Conservation (phyloP, 2,329 filamentous ascomycete species). For the Sarocladium strictum region DNA sequence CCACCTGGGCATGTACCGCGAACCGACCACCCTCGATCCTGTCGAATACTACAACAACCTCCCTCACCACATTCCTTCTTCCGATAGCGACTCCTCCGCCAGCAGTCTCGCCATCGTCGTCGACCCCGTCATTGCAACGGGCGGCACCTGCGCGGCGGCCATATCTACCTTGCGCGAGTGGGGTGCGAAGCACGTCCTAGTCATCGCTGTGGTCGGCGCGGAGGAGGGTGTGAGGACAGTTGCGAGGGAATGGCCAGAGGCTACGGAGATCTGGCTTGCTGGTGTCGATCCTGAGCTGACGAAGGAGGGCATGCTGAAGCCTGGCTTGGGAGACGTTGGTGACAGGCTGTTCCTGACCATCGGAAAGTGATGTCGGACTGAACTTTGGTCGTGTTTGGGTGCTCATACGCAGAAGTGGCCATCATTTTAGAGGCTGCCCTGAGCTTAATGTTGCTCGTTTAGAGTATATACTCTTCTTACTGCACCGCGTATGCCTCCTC, state of each 20-base stretch:
- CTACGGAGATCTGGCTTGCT: slow-evolving; percentile 75
- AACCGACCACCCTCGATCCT: slow-evolving; percentile 77
- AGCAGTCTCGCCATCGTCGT: slow-evolving; percentile 70
- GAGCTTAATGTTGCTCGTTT: slow-evolving; percentile 9
- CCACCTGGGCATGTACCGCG: slow-evolving; percentile 91
- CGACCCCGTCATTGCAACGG: slow-evolving; percentile 91
- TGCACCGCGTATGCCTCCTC: slow-evolving; percentile 57
- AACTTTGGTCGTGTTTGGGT: not conserved
- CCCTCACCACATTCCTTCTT: slow-evolving; percentile 57
- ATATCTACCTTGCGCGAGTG: slow-evolving; percentile 87
- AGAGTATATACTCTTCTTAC: slow-evolving; percentile 9
- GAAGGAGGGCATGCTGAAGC: slow-evolving; percentile 80
- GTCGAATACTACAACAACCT: slow-evolving; percentile 99
- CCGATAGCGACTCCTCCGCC: slow-evolving; percentile 24
- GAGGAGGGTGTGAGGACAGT: slow-evolving; percentile 63
- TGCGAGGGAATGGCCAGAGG: slow-evolving; percentile 71
- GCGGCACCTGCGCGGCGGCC: slow-evolving; percentile 81
- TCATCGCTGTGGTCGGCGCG: slow-evolving; percentile 71
- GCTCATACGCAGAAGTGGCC: not conserved
- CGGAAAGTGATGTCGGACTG: slow-evolving; percentile 50
- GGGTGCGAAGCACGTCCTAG: slow-evolving; percentile 77
- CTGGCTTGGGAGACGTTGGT: slow-evolving; percentile 84
- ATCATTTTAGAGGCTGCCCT: not conserved
- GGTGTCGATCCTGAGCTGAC: slow-evolving; percentile 71
- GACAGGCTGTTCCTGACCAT: slow-evolving; percentile 85